Conservation (phyloP, 192 early-diverging fungal species). For the Entophlyctis helioformis region DNA sequence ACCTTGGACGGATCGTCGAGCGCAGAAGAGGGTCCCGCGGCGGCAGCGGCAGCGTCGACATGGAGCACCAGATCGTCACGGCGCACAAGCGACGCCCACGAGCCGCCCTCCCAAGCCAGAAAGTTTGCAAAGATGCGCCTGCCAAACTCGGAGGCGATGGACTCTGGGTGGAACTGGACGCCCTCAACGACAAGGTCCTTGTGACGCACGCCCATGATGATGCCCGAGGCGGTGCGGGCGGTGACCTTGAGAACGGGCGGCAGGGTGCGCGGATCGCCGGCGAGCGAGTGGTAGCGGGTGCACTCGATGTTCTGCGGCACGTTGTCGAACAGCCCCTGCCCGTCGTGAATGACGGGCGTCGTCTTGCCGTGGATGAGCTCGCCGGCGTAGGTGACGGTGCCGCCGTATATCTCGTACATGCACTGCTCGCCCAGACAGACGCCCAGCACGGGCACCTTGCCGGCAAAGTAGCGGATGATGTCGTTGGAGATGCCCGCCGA, state of each 20-base stretch:
- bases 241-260: constrained; percentile 76
- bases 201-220: constrained; percentile 96
- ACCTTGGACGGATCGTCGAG: too few species aligned
- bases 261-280: constrained; percentile 70
- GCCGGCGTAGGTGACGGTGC: constrained; percentile 82
- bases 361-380: constrained; percentile 98
- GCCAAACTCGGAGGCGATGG: constrained; percentile 89
- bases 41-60: not conserved
- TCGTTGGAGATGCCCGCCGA: constrained; percentile 86
- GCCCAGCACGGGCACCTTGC: constrained; percentile 92
- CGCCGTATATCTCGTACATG: constrained; percentile 94
- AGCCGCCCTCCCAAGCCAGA: constrained; percentile 71
- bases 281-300: constrained; percentile 95
- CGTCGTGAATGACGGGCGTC: constrained; percentile 80
- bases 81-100: constrained; percentile 51
- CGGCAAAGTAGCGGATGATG: constrained; percentile 75
- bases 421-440: constrained; percentile 97
- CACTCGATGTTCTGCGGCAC: constrained; percentile 75
- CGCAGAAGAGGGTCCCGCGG: not conserved
- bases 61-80: constrained; percentile 2
- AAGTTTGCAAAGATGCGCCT: constrained; percentile 84
- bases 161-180: constrained; percentile 97
- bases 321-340: constrained; percentile 71
- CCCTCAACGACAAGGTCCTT: constrained; percentile 81
- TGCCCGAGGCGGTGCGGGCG: constrained; percentile 66